These are phyloP conservation scores for Suillus alpinus DNA, from an alignment of 768 basidiomycete genomes.

Conservation along the genomic window DNA sequence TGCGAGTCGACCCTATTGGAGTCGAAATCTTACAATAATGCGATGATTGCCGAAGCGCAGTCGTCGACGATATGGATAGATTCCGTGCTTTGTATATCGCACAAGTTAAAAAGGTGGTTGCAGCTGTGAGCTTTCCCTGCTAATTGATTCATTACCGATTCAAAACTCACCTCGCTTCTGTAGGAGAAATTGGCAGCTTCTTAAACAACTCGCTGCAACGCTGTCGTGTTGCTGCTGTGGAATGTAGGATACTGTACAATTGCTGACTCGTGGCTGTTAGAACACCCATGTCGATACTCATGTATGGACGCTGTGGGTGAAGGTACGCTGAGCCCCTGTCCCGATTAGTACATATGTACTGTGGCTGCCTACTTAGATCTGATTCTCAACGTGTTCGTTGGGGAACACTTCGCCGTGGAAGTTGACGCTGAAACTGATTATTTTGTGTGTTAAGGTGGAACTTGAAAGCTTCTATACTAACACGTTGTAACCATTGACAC, in stretches of 20 bases:
- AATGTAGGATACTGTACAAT: neutral
- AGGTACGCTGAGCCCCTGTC: too few relatives aligned
- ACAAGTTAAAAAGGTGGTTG: neutral
- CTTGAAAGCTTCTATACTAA: too few relatives aligned
- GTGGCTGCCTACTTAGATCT: too few relatives aligned
- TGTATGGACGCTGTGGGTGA: too few relatives aligned
- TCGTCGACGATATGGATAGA: neutral
- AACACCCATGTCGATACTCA: neutral
- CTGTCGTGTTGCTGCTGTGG: neutral
- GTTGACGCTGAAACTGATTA: too few relatives aligned
- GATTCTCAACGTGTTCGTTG: too few relatives aligned
- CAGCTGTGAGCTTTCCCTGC: neutral
- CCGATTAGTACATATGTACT: too few relatives aligned
- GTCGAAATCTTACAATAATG: neutral
- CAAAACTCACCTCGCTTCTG: conserved; percentile 1
- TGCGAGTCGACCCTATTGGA: neutral
- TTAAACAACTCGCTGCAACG: neutral
- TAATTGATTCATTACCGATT: neutral
- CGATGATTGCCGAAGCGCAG: neutral
- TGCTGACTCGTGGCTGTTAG: neutral
- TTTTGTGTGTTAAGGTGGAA: too few relatives aligned
- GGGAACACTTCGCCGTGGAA: too few relatives aligned
- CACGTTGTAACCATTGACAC: neutral
- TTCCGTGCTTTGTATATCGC: neutral
- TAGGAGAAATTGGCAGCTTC: neutral